phyloP scores from a whole-genome alignment of 257 asterid genomes.

The Orobanche coerulescens region DNA sequence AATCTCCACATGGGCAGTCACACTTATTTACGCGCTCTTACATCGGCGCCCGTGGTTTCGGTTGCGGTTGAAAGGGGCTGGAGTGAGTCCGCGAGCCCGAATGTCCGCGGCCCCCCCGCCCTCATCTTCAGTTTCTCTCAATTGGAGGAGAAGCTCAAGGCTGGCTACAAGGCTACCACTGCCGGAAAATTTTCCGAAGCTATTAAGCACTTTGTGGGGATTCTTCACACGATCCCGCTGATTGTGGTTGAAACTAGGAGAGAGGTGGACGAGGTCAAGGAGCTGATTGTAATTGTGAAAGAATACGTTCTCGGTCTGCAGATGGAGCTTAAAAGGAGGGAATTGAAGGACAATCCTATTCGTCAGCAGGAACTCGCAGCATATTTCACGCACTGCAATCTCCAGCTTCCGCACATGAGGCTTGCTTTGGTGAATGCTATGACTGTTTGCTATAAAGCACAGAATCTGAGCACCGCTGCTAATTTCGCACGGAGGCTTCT shows the following conservation, averaged over 20 bases:
- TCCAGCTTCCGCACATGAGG: slow-evolving; percentile 66
- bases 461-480: slow-evolving; percentile 69
- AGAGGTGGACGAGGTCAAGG: slow-evolving; percentile 83
- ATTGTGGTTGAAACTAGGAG: slow-evolving; percentile 71
- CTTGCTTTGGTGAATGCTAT: slow-evolving; percentile 68
- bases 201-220: slow-evolving; percentile 41
- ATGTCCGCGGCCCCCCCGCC: slow-evolving; percentile 80
- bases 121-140: slow-evolving; percentile 55
- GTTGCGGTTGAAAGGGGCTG: slow-evolving; percentile 78
- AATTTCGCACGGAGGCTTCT: slow-evolving; percentile 69
- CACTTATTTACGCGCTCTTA: slow-evolving; percentile 53
- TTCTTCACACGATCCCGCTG: slow-evolving; percentile 72
- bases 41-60: slow-evolving; percentile 64
- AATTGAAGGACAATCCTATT: slow-evolving; percentile 47
- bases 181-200: slow-evolving; percentile 77
- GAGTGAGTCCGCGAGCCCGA: slow-evolving; percentile 62
- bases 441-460: slow-evolving; percentile 56
- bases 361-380: slow-evolving; percentile 92
- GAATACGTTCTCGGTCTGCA: slow-evolving; percentile 71
- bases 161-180: slow-evolving; percentile 66
- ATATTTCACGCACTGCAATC: slow-evolving; percentile 79
- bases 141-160: slow-evolving; percentile 67
- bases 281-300: slow-evolving; percentile 50
- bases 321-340: slow-evolving; percentile 76
- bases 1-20: slow-evolving; percentile 82